Conservation (phyloP, 1,284 basidiomycete genomes). For the Flammula alnicola region DNA sequence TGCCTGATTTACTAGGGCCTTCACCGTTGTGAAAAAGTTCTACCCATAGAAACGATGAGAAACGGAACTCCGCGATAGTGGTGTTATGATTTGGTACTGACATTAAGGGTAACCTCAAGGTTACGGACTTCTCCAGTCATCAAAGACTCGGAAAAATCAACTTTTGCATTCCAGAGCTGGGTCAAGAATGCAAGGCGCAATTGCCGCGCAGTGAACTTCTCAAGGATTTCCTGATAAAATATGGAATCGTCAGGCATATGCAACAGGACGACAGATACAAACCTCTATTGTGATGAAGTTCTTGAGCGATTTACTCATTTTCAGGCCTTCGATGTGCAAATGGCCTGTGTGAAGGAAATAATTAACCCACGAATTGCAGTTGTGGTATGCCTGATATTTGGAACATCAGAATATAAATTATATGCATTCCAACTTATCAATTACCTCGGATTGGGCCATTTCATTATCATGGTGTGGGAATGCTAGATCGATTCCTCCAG, state of each 20-base stretch:
- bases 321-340: slow-evolving; percentile 97
- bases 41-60: slow-evolving; percentile 34
- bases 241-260: background rate
- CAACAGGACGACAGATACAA: slow-evolving; percentile 33
- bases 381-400: slow-evolving; percentile 80
- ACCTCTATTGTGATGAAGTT: slow-evolving; percentile 99
- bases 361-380: slow-evolving; percentile 95
- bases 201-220: slow-evolving; percentile 86
- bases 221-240: slow-evolving; percentile 80
- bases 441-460: slow-evolving; percentile 94
- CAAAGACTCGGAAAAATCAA: slow-evolving; percentile 93
- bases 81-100: slow-evolving; percentile 52
- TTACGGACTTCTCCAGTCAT: slow-evolving; percentile 90
- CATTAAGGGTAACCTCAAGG: slow-evolving; percentile 88
- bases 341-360: slow-evolving; percentile 99
- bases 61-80: background rate
- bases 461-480: slow-evolving; percentile 99
- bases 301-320: slow-evolving; percentile 99
- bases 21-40: slow-evolving; percentile 95
- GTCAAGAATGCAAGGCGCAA: slow-evolving; percentile 93
- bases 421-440: slow-evolving; percentile 20
- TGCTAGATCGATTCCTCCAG: slow-evolving; percentile 94
- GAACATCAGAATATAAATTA: slow-evolving; percentile 7
- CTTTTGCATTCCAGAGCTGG: slow-evolving; percentile 90
- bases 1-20: slow-evolving; percentile 74